Conservation (phyloP, 139 green algal species). For the Diplosphaera chodatii region DNA sequence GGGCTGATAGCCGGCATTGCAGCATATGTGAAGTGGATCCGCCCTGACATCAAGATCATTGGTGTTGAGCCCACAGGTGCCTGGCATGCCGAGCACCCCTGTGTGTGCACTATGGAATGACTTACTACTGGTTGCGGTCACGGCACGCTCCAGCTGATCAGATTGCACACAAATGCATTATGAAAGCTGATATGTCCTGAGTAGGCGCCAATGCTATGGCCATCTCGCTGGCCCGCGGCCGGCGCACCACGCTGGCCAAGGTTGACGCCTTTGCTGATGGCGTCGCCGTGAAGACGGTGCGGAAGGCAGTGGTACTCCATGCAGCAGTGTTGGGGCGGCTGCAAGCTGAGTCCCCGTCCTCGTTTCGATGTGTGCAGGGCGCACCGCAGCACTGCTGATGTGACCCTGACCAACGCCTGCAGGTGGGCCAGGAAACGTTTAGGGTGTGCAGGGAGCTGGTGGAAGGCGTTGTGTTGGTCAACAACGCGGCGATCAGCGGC, state of each 20-base stretch:
- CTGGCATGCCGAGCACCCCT: too few species aligned
- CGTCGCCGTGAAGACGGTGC: constrained; percentile 80
- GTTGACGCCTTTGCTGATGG: constrained; percentile 94
- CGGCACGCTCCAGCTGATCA: too few species aligned
- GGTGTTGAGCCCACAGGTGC: constrained; percentile 84
- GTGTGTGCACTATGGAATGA: too few species aligned
- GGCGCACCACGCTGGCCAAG: constrained; percentile 61
- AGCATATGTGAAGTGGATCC: constrained; percentile 81
- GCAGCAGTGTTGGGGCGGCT: too few species aligned
- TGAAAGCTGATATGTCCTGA: too few species aligned
- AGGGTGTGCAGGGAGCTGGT: constrained; percentile 77
- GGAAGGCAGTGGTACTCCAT: too few species aligned
- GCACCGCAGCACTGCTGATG: too few species aligned
- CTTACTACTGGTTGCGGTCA: too few species aligned
- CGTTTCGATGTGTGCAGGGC: too few species aligned
- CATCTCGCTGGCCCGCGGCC: constrained; percentile 59
- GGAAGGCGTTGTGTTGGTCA: constrained; percentile 88
- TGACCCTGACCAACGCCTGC: too few species aligned
- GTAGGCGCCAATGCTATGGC: constrained; percentile 92
- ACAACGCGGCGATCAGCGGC: constrained; percentile 74
- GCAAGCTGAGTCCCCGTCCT: too few species aligned
- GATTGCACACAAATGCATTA: too few species aligned
- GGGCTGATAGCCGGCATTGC: constrained; percentile 90
- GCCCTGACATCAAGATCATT: constrained; percentile 77
- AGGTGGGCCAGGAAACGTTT: constrained; percentile 89